Base-by-base conservation (phyloP, 768 basidiomycete genomes). In the Rubroboletus satanas region DNA sequence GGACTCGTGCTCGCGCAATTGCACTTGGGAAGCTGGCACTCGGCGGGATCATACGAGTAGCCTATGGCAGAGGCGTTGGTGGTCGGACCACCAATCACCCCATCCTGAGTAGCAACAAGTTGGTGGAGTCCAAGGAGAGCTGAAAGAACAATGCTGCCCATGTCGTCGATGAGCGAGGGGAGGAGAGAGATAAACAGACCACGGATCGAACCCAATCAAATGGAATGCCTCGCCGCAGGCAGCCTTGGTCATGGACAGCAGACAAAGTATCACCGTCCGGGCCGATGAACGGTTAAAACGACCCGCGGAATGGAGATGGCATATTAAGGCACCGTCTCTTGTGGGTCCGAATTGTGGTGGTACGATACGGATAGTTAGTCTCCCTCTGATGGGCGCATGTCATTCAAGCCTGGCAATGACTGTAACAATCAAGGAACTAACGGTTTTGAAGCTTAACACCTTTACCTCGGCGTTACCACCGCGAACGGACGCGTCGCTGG, bases 11-110 rank as follows among this genome's bases (percentile, higher is more conserved):
- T 41, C 14, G 52, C 51, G 31, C 51, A 54, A 21, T 54, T 54
- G 38, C 38, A 54, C 26, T 17, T 35, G 23, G 51, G 51, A 17
- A 54, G 38, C 38, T 54, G 51, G 32, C 52, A 54, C 10, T 41
- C 33, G 18, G 4, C 5, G 1, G 32, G 28, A 54, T 54, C 32
- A 11, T 52, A 54, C 2, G 51, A 54, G 32, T 54, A 54, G 33
- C 32, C 18, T 0, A 18, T 7, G 7, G 31, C 26, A n/a, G 23
- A 54, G 18, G n/a, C 3, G 26, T 26, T 54, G 26, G 31, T 42
- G 26, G 32, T 54, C 38, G 26, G 17, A 29, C 18, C 7, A 48
- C 17, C n/a, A 12, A 49, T 33, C 7, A 6, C 31, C 11, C 44
- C 31, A 7, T 49, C 45, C 15, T n/a, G 45, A 26, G 44, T 21